Evolutionary conservation across 257 asterid species (phyloP).

Genomic region (Nicotiana knightiana): DNA sequence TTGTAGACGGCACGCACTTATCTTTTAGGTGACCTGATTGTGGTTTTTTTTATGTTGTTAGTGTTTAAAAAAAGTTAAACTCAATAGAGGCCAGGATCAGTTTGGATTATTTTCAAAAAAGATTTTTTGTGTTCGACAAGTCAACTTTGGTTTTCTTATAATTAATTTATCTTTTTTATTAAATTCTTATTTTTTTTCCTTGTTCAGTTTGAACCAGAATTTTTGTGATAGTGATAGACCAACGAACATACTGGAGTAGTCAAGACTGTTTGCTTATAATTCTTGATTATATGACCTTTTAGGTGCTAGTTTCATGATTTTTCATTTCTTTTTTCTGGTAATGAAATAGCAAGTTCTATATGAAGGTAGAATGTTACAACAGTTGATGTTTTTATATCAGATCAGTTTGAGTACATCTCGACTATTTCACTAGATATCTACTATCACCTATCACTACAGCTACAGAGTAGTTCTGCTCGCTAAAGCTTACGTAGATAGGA

Average conservation of each 20-base stretch:
- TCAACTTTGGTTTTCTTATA: slow-evolving; percentile 8
- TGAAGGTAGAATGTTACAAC: background rate
- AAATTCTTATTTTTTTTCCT: background rate
- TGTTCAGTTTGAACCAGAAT: background rate
- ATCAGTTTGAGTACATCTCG: too few relatives aligned
- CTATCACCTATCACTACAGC: accelerated
- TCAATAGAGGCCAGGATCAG: background rate
- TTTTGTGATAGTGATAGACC: background rate
- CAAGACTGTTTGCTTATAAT: background rate
- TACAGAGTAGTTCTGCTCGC: background rate
- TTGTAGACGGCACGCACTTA: background rate
- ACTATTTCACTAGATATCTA: accelerated
- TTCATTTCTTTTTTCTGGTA: too few relatives aligned
- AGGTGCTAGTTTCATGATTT: background rate
- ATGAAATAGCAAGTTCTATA: background rate
- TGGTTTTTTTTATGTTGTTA: background rate
- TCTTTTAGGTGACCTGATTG: background rate
- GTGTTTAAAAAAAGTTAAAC: too few relatives aligned
- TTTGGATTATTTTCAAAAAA: background rate
- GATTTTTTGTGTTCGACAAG: background rate
- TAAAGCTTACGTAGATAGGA: background rate
- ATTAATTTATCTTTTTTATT: background rate
- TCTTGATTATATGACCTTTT: background rate
- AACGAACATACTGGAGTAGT: background rate
- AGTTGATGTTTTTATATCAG: background rate